Evolutionary conservation across 169 alveolate genomes (phyloP), one percentile per base, ranked within the genome.

Genomic region (Cryptosporidium muris): DNA sequence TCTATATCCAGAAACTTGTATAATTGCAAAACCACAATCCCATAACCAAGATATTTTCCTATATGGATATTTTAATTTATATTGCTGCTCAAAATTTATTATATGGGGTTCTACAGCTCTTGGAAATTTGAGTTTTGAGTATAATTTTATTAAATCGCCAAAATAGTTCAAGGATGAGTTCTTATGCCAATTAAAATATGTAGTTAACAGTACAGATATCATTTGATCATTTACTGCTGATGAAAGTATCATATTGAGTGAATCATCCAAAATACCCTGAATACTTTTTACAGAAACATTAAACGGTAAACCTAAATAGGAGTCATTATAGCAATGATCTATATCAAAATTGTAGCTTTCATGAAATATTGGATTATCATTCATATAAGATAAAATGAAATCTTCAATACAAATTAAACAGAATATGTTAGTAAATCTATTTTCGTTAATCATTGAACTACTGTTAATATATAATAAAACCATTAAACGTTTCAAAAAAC

Each of bases 21-120:
- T 58, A 56, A 58, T 42, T 25, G 45, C 66, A 74, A 74, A 74
- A 5, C 85, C 85, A n/a, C 45, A 58, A 12, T 74, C 85, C 48
- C 66, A 74, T n/a, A 74, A 42, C 85, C 85, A 74, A 38, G 14
- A 58, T 36, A 74, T 40, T 54, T 60, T 74, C 48, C 85, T 74
- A n/a, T 74, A 63, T 7, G 85, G 85, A 47, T 56, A 74, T 2
- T 42, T 54, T 45, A 7, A 58, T 8, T 36, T 74, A 48, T 74
- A 74, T 36, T 62, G 52, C 3, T 7, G 11, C 11, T 74, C 85
- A 60, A 74, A 56, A 42, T 45, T 40, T 8, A 8, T 9, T 25
- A 74, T 56, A 14, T 74, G 74, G 3, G 16, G 14, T 37, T 60
- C 60, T 14, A 74, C 48, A 42, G 34, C 40, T 9, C 40, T 65